Base-by-base conservation (phyloP, 495 filamentous ascomycete genomes). In the Penicillium ucsense region DNA sequence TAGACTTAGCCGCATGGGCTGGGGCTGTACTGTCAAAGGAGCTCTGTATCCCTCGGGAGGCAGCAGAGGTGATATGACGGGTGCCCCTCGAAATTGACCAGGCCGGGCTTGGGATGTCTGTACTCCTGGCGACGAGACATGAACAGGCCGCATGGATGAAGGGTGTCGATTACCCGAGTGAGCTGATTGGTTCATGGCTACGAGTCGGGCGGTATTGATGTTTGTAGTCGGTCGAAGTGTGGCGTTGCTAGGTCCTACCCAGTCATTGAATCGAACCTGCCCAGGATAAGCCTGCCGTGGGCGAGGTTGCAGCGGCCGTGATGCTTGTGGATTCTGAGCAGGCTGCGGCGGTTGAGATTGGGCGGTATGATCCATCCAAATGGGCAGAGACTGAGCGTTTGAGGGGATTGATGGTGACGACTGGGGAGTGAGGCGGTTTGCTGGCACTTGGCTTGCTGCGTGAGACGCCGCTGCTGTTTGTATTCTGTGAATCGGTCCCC, bases 1-100 rank as follows among this genome's bases (percentile, higher is more conserved):
- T 33, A 85, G 66, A 4, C 74, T 68, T 32, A 66, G 61, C 31
- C 65, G 48, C 30, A 71, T 44, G 31, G 80, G 69, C 55, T 70
- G 70, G 5, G 62, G 63, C 6, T 72, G 74, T 29, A 65, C 57
- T 0, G 59, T 60, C 28, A 62, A 63, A 10, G 64, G 58, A 0
- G 74, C 63, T 52, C 41, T 45, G 11, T 51, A 46, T 5, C 56
- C 62, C 5, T 52, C 46, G 4, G 52, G 42, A 4, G 73, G 73
- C 5, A 76, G 48, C 4, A 76, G 46, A 11, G 50, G 45, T n/a
- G 7, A 31, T 3, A 6, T 12, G n/a, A 9, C n/a, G 9, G 32
- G 32, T 35, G 39, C 5, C 20, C 20, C 20, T 12, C 8, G 39
- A 36, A 34, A 11, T 45, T 7, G 43, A 28, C 32, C 10, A 8